A percentile compares a stretch with the other conserved stretches of the same genome.
These are phyloP conservation scores for Suillus fuscotomentosus DNA, from an alignment of 768 basidiomycete species.

Conservation along the genomic window DNA sequence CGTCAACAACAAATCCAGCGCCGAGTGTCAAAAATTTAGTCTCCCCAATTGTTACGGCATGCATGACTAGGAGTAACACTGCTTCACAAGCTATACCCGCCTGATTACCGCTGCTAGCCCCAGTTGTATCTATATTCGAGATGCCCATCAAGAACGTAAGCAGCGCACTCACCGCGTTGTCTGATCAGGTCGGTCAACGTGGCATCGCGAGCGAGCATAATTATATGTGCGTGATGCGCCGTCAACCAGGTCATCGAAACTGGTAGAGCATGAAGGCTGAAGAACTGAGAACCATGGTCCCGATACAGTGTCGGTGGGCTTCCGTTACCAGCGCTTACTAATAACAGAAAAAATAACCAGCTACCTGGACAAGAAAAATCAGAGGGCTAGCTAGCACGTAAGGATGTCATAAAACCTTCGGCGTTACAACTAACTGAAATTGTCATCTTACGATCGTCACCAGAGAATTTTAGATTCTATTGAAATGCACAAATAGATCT, in stretches of 20 bases:
- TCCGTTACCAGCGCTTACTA: neutral
- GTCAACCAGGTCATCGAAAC: neutral
- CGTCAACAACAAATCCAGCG: too few species aligned
- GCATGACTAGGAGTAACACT: neutral
- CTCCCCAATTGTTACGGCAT: neutral
- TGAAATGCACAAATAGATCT: neutral
- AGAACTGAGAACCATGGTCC: neutral
- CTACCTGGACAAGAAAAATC: neutral
- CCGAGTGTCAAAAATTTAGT: too few species aligned
- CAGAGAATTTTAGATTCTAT: neutral
- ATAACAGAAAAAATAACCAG: neutral
- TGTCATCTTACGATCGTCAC: neutral
- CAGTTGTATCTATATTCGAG: neutral
- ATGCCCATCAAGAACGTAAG: neutral
- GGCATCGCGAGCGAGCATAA: neutral
- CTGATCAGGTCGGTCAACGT: slow-evolving; percentile 1
- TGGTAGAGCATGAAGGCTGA: neutral
- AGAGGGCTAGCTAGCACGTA: neutral
- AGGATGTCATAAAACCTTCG: neutral
- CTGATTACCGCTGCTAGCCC: neutral
- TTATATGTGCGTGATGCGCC: neutral
- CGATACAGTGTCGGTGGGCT: neutral
- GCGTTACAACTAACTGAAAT: neutral
- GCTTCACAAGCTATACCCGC: neutral
- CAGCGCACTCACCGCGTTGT: neutral